phyloP scores from a whole-genome alignment of 495 filamentous ascomycete species.

The Aspergillus carlsbadensis region DNA sequence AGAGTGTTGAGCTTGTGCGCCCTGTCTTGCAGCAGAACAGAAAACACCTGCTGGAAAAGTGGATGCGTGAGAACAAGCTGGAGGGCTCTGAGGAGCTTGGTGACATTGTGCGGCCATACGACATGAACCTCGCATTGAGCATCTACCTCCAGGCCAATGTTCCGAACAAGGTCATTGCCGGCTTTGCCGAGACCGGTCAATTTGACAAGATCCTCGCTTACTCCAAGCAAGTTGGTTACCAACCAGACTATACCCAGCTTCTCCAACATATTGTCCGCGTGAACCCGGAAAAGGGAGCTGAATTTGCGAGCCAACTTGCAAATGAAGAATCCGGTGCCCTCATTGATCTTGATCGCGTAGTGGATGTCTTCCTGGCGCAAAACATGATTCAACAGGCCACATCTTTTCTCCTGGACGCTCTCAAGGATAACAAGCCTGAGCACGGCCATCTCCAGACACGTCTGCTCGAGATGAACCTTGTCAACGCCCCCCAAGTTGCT shows the following conservation, averaged over 20 bases:
- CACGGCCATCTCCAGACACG: slow-evolving; percentile 91
- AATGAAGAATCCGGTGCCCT: slow-evolving; percentile 81
- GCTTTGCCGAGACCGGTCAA: slow-evolving; percentile 91
- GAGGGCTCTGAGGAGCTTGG: slow-evolving; percentile 94
- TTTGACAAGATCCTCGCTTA: slow-evolving; percentile 96
- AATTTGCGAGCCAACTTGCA: slow-evolving; percentile 86
- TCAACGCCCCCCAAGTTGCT: slow-evolving; percentile 94
- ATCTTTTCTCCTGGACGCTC: slow-evolving; percentile 90
- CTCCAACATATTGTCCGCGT: slow-evolving; percentile 89
- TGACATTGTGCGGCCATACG: slow-evolving; percentile 87
- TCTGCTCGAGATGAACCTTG: slow-evolving; percentile 94
- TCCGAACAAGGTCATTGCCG: slow-evolving; percentile 88
- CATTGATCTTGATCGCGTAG: slow-evolving; percentile 90
- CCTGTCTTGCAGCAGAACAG: slow-evolving; percentile 90
- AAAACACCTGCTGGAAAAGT: slow-evolving; percentile 96
- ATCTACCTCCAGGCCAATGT: slow-evolving; percentile 89
- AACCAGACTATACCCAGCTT: slow-evolving; percentile 86
- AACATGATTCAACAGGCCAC: slow-evolving; percentile 97
- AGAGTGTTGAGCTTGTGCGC: slow-evolving; percentile 89
- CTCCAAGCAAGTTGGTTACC: slow-evolving; percentile 76
- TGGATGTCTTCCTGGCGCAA: slow-evolving; percentile 96
- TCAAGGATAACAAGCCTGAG: slow-evolving; percentile 92
- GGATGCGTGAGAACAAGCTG: slow-evolving; percentile 92
- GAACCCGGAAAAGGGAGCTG: slow-evolving; percentile 91
- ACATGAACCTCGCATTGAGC: slow-evolving; percentile 75